Conservation (phyloP, 768 basidiomycete genomes). For the Mrakia gelida region DNA sequence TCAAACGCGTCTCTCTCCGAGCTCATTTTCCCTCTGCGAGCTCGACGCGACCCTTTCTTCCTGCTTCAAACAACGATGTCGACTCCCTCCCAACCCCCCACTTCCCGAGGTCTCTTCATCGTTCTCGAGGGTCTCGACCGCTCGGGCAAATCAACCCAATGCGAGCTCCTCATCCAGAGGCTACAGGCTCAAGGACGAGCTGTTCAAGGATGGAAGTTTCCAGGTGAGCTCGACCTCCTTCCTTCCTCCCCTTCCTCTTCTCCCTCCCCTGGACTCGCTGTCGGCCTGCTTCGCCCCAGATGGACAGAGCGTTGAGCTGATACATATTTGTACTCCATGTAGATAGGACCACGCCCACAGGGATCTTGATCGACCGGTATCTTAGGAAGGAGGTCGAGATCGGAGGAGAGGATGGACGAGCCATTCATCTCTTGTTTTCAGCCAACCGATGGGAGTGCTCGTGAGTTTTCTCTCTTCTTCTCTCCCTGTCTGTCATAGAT, state of each 20-base stretch:
- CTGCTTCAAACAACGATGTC: background rate
- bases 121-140: constrained; percentile 94
- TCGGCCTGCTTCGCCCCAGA: background rate
- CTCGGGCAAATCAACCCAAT: constrained; percentile 91
- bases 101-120: constrained; percentile 65
- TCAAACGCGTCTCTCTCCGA: background rate
- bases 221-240: constrained; percentile 54
- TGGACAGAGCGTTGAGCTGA: background rate
- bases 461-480: constrained; percentile 48
- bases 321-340: background rate
- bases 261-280: background rate
- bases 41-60: constrained; percentile 7
- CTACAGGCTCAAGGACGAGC: constrained; percentile 51
- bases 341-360: constrained; percentile 90
- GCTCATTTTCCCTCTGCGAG: background rate
- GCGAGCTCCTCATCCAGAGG: constrained; percentile 39
- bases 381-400: constrained; percentile 76
- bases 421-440: constrained; percentile 88
- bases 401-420: constrained; percentile 61
- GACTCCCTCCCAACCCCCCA: background rate
- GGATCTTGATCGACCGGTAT: constrained; percentile 89
- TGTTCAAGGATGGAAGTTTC: constrained; percentile 68
- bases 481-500: background rate
- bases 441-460: constrained; percentile 96
- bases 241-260: background rate